Conservation (phyloP, 1,284 basidiomycete species). For the Heterobasidion annosum region DNA sequence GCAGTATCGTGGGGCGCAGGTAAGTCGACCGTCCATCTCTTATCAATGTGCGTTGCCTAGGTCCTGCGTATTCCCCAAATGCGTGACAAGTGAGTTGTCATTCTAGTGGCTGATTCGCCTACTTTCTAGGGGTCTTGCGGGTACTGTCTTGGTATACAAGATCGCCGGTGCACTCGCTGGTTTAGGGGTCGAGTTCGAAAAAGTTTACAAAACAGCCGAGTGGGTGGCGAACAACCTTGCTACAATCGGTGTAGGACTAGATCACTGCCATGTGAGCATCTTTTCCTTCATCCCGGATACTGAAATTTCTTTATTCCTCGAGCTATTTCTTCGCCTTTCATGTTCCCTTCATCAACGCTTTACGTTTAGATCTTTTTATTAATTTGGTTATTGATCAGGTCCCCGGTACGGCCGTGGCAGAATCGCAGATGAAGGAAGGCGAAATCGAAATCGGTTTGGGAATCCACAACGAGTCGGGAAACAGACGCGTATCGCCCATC, state of each 20-base stretch:
- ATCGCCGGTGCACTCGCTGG: constrained; percentile 78
- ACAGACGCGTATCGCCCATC: constrained; percentile 61
- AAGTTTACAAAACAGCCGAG: constrained; percentile 65
- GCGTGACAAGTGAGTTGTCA: too few species aligned
- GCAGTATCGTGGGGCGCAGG: constrained; percentile 76
- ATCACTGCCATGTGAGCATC: constrained; percentile 75
- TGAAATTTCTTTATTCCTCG: too few species aligned
- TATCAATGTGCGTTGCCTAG: background rate
- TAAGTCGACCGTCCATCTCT: constrained; percentile 15
- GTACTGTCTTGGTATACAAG: constrained; percentile 89
- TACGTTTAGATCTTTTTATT: background rate
- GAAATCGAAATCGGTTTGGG: constrained; percentile 87
- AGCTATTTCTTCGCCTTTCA: background rate
- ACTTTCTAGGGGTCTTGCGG: constrained; percentile 66
- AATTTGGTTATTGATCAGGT: constrained; percentile 33
- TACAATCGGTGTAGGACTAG: constrained; percentile 86
- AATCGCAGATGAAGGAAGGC: constrained; percentile 48
- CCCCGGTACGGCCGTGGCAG: constrained; percentile 64
- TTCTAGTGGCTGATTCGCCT: too few species aligned
- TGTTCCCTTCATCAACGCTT: background rate
- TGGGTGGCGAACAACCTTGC: constrained; percentile 61
- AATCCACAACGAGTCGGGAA: constrained; percentile 90
- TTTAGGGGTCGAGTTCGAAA: constrained; percentile 63
- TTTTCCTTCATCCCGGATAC: background rate
- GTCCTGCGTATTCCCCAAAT: too few species aligned